Evolutionary conservation across 352 stramenopile genomes (phyloP).

Genomic region (Pythium angustatum): DNA sequence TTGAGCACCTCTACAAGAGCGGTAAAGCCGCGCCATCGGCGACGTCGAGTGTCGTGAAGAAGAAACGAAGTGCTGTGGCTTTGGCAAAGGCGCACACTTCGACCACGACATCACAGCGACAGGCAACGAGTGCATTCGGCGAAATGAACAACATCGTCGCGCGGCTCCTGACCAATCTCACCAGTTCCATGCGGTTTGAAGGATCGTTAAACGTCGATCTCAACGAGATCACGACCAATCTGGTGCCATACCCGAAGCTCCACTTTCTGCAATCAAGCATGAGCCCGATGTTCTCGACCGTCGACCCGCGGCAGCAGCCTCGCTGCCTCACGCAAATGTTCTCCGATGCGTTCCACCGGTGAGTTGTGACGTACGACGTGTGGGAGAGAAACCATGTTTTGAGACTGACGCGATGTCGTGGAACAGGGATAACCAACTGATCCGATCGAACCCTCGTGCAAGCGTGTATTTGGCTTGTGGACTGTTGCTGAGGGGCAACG

Average conservation of each 20-base stretch:
- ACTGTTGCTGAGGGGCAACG: slow-evolving; percentile 80
- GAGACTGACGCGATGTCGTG: no score
- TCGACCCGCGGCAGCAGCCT: slow-evolving; percentile 53
- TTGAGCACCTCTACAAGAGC: slow-evolving; percentile 54
- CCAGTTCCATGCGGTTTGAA: slow-evolving; percentile 98
- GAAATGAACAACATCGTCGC: slow-evolving; percentile 99
- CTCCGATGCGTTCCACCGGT: slow-evolving; percentile 64
- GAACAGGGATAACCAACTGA: slow-evolving; percentile 70
- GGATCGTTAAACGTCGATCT: slow-evolving; percentile 98
- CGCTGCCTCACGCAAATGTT: slow-evolving; percentile 68
- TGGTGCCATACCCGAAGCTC: slow-evolving; percentile 98
- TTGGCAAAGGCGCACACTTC: slow-evolving; percentile 3
- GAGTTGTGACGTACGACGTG: slow-evolving; percentile 5
- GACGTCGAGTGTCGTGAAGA: slow-evolving; percentile 26
- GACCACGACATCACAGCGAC: slow-evolving; percentile 13
- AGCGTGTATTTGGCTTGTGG: slow-evolving; percentile 87
- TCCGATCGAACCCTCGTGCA: slow-evolving; percentile 63
- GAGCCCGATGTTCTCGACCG: slow-evolving; percentile 53
- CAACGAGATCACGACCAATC: slow-evolving; percentile 99
- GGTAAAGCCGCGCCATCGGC: slow-evolving; percentile 30
- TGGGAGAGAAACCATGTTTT: not conserved
- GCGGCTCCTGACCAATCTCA: slow-evolving; percentile 97
- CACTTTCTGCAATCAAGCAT: slow-evolving; percentile 96
- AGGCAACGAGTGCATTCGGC: slow-evolving; percentile 87
- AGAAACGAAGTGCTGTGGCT: slow-evolving; percentile 15